A percentile compares a stretch with the other conserved stretches of the same genome.
These are phyloP conservation scores for Polytrichum commune DNA, from an alignment of 225 moss, liverwort and hornwort species.

Conservation along the genomic window DNA sequence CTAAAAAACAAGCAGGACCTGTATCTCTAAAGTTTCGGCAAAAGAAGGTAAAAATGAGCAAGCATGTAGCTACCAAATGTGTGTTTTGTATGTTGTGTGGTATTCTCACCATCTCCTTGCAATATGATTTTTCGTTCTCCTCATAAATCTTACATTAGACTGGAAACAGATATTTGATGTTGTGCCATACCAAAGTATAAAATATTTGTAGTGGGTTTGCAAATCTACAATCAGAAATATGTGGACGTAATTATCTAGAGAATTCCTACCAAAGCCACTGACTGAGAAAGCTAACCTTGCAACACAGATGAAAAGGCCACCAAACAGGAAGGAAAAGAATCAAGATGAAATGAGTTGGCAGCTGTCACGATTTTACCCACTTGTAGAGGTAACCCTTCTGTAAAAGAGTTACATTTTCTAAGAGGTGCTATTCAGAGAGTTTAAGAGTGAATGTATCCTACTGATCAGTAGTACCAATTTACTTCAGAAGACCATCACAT, in stretches of 20 bases:
- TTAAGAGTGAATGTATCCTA: too few relatives aligned
- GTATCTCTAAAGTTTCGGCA: constrained; percentile 79
- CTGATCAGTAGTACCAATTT: too few relatives aligned
- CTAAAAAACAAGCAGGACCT: constrained; percentile 68
- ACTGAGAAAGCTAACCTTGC: neutral
- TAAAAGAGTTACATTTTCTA: too few relatives aligned
- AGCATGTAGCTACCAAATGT: too few relatives aligned
- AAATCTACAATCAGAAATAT: neutral
- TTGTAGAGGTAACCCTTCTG: constrained; percentile 59
- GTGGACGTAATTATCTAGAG: neutral
- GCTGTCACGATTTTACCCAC: constrained; percentile 88
- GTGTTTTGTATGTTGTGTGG: too few relatives aligned
- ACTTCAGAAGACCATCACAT: too few relatives aligned
- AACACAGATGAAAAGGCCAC: constrained; percentile 51
- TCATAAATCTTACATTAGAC: neutral
- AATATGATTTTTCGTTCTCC: neutral
- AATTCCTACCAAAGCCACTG: neutral
- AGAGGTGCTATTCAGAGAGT: too few relatives aligned
- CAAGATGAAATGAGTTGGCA: constrained; percentile 85
- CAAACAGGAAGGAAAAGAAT: constrained; percentile 74
- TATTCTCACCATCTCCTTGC: too few relatives aligned
- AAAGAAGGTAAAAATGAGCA: constrained; percentile 55
- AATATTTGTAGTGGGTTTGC: neutral
- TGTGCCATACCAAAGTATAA: neutral
- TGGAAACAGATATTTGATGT: neutral